phyloP scores from a whole-genome alignment of 306 rosid genomes.

The Crotalaria pallida region DNA sequence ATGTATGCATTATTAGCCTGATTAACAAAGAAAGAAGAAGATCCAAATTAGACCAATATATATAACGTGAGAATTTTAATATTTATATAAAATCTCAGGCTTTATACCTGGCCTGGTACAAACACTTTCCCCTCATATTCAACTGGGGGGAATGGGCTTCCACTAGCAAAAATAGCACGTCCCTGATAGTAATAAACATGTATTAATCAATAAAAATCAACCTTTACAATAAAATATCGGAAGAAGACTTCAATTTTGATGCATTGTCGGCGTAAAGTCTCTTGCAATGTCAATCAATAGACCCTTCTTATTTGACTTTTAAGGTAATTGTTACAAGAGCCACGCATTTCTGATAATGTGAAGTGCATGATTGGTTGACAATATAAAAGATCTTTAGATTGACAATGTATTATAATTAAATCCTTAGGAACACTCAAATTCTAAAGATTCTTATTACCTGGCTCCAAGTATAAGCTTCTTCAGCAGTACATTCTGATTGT shows the following conservation, averaged over 20 bases:
- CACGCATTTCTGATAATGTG: too few relatives aligned
- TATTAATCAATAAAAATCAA: background rate
- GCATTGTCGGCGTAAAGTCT: too few relatives aligned
- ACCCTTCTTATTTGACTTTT: too few relatives aligned
- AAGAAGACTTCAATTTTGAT: too few relatives aligned
- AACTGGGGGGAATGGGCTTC: constrained; percentile 82
- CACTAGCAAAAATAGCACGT: constrained; percentile 82
- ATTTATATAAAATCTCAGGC: constrained; percentile 8
- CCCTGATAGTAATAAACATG: constrained; percentile 52
- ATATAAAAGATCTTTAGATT: too few relatives aligned
- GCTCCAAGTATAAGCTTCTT: constrained; percentile 46
- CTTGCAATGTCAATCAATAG: too few relatives aligned
- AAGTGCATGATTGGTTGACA: too few relatives aligned
- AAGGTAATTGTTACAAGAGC: too few relatives aligned
- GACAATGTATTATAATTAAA: too few relatives aligned
- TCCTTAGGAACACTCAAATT: background rate
- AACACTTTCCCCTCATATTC: constrained; percentile 61
- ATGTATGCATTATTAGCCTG: constrained; percentile 96
- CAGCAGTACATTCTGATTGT: constrained; percentile 51
- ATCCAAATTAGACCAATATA: constrained; percentile 23
- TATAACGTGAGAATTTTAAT: background rate
- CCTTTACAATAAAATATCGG: background rate
- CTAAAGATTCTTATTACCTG: constrained; percentile 24
- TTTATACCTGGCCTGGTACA: constrained; percentile 84
- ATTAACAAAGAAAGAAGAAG: constrained; percentile 8